Conservation (phyloP, 345 rosid genomes). For the Heritiera fomes region DNA sequence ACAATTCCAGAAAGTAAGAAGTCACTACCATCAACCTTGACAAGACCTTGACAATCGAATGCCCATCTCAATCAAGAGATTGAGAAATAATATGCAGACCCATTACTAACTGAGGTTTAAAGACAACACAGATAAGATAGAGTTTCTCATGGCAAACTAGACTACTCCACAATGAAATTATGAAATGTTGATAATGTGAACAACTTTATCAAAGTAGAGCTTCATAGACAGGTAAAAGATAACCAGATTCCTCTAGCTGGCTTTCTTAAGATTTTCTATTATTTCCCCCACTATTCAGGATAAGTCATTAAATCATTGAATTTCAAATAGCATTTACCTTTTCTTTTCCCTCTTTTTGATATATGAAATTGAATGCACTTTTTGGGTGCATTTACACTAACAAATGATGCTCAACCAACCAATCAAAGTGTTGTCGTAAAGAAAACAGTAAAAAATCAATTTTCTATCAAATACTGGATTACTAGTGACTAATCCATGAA, state of each 20-base stretch:
- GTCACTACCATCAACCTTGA: background rate
- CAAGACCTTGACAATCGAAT: background rate
- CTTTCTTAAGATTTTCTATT: background rate
- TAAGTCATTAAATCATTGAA: background rate
- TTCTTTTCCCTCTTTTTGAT: background rate
- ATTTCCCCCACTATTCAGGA: background rate
- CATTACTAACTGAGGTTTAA: background rate
- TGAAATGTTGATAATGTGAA: background rate
- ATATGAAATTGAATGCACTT: background rate
- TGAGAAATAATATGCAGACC: background rate
- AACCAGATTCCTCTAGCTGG: background rate
- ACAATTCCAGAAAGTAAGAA: background rate
- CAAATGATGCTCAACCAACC: background rate
- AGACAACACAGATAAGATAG: background rate
- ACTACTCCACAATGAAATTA: background rate
- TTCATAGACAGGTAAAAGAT: background rate
- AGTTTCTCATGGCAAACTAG: background rate
- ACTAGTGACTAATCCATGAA: background rate
- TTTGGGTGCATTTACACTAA: background rate
- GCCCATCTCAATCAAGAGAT: background rate
- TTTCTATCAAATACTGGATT: background rate
- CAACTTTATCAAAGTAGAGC: background rate
- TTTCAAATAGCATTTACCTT: background rate
- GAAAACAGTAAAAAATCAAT: background rate
- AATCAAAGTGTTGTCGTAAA: background rate